A percentile compares a stretch with the other conserved stretches of the same genome.
Evolutionary conservation across 2,329 filamentous ascomycete species (phyloP).

Genomic region (Capronia americana): DNA sequence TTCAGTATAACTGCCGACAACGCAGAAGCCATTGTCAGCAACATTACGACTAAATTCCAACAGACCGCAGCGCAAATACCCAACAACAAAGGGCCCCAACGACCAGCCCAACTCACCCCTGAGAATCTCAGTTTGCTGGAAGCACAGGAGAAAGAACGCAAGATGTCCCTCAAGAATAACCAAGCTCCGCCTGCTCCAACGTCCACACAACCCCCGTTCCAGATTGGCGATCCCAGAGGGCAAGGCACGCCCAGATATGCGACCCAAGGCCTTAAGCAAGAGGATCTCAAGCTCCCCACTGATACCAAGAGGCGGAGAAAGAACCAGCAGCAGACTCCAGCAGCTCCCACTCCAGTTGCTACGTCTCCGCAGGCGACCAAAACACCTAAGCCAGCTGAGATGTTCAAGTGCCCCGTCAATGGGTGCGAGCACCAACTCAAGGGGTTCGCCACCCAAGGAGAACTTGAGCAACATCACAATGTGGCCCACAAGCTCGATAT

Average conservation of each 20-base stretch:
- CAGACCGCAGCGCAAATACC: constrained; percentile 51
- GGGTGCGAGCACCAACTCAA: constrained; percentile 61
- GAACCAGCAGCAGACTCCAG: constrained; percentile 45
- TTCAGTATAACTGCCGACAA: constrained; percentile 53
- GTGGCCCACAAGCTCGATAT: constrained; percentile 59
- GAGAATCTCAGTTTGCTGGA: constrained; percentile 36
- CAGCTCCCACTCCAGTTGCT: constrained; percentile 39
- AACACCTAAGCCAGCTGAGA: constrained; percentile 51
- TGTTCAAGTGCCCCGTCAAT: constrained; percentile 60
- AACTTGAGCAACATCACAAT: constrained; percentile 61
- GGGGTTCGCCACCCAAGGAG: constrained; percentile 62
- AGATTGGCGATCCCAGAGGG: constrained; percentile 53
- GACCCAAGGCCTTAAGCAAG: constrained; percentile 59
- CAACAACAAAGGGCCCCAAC: constrained; percentile 54
- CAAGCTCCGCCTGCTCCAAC: constrained; percentile 57
- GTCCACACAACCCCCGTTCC: constrained; percentile 61
- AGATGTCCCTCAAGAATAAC: constrained; percentile 46
- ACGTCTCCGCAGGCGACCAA: constrained; percentile 48
- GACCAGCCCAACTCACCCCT: constrained; percentile 30
- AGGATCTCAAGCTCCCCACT: constrained; percentile 64
- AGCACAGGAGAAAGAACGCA: constrained; percentile 42
- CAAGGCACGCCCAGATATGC: constrained; percentile 52
- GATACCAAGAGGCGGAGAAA: constrained; percentile 62
- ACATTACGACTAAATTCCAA: constrained; percentile 51
- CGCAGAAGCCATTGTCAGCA: constrained; percentile 46